Evolutionary conservation across 805 yeast species (phyloP).

Genomic region (Brettanomyces anomalus): DNA sequence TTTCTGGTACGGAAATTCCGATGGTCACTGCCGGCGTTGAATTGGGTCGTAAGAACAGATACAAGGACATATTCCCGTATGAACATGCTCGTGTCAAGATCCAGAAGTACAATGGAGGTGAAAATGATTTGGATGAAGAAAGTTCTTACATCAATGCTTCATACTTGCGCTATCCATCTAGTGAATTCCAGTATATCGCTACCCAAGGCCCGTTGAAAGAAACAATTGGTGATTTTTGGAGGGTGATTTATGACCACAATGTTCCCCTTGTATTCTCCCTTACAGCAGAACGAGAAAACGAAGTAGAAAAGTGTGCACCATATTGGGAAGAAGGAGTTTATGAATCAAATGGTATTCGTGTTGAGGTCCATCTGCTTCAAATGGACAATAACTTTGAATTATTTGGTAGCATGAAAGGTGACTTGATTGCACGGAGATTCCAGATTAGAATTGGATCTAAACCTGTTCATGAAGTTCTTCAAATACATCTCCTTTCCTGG

Average conservation of each 20-base stretch:
- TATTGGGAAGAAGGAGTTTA: slow-evolving; percentile 68
- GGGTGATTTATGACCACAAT: slow-evolving; percentile 54
- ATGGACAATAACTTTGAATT: slow-evolving; percentile 20
- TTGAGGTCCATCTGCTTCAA: slow-evolving; percentile 18
- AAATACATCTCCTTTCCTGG: slow-evolving; percentile 77
- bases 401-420: slow-evolving; percentile 12
- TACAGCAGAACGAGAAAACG: slow-evolving; percentile 68
- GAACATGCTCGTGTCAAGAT: slow-evolving; percentile 77
- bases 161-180: slow-evolving; percentile 39
- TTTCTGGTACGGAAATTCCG: slow-evolving; percentile 24
- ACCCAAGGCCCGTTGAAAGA: slow-evolving; percentile 79
- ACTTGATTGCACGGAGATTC: slow-evolving; percentile 34
- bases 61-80: slow-evolving; percentile 81
- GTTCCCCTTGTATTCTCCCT: slow-evolving; percentile 65
- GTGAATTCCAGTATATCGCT: slow-evolving; percentile 54
- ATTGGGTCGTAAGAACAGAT: slow-evolving; percentile 72
- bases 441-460: slow-evolving; percentile 27
- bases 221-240: slow-evolving; percentile 82
- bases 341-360: slow-evolving; percentile 19
- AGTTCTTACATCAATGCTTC: slow-evolving; percentile 76
- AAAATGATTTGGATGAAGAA: slow-evolving; percentile 30
- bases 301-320: slow-evolving; percentile 71
- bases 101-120: slow-evolving; percentile 14
- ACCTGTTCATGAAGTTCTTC: slow-evolving; percentile 43
- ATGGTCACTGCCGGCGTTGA: slow-evolving; percentile 70